These are phyloP conservation scores for Vitis rupestris DNA, from an alignment of 164 flowering plant species.

Conservation along the genomic window DNA sequence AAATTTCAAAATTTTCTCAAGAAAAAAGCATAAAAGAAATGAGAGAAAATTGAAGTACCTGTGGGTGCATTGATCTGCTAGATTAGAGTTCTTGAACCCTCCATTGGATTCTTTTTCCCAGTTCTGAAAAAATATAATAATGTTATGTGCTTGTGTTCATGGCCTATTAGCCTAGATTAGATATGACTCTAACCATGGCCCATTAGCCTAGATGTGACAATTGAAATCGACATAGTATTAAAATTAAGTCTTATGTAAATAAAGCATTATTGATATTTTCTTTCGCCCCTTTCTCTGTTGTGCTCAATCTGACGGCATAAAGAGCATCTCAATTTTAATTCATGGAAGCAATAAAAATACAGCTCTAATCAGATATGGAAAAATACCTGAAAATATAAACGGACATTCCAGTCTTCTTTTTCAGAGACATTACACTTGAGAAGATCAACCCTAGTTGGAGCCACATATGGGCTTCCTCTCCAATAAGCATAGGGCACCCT, in stretches of 20 bases:
- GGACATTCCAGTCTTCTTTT: slow-evolving; percentile 7
- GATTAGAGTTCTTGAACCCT: slow-evolving; percentile 32
- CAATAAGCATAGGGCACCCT: slow-evolving; percentile 20
- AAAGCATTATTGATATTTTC: too few species aligned
- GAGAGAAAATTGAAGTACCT: not conserved
- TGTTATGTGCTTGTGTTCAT: too few species aligned
- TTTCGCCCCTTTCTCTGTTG: too few species aligned
- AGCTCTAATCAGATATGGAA: too few species aligned
- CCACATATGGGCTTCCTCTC: slow-evolving; percentile 13
- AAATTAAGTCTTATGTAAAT: too few species aligned
- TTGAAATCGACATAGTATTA: too few species aligned
- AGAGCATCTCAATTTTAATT: too few species aligned
- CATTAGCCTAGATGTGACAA: too few species aligned
- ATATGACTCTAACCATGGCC: too few species aligned
- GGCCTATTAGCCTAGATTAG: too few species aligned
- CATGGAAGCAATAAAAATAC: too few species aligned
- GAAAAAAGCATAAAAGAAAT: not conserved
- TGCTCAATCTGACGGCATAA: too few species aligned
- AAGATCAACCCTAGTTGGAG: not conserved
- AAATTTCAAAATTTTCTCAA: not conserved
- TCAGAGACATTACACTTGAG: not conserved
- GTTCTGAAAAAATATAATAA: not conserved
- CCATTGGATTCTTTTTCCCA: slow-evolving; percentile 24
- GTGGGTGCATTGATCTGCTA: slow-evolving; percentile 36
- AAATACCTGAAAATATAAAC: not conserved